Evolutionary conservation across 1,139 yeast genomes (phyloP).

Genomic region (Zygoascus hellenicus): DNA sequence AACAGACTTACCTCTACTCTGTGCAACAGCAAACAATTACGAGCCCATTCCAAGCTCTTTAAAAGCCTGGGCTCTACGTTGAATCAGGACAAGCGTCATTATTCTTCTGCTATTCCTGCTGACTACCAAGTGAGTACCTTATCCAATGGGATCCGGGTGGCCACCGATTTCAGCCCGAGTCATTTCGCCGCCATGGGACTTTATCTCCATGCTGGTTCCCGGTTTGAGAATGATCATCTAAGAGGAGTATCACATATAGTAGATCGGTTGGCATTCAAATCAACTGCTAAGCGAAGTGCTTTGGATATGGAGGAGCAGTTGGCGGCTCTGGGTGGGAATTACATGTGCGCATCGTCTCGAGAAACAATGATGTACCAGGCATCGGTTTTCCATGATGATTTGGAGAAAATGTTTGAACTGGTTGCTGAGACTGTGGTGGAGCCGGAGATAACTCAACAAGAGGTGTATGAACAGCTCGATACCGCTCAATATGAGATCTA

Average conservation of each 20-base stretch:
- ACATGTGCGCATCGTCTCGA: constrained; percentile 88
- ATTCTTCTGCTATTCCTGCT: constrained; percentile 4
- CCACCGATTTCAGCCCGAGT: constrained; percentile 82
- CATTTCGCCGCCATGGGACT: constrained; percentile 90
- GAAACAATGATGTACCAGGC: constrained; percentile 93
- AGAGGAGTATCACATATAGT: constrained; percentile 76
- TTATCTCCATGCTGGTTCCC: constrained; percentile 84
- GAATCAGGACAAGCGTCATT: too few relatives aligned
- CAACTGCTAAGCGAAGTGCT: constrained; percentile 59
- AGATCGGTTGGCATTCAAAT: constrained; percentile 81
- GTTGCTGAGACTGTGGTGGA: constrained; percentile 73
- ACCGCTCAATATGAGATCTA: constrained; percentile 78
- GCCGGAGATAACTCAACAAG: constrained; percentile 65
- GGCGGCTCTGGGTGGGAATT: constrained; percentile 85
- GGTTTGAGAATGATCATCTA: constrained; percentile 55
- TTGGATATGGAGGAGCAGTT: constrained; percentile 68
- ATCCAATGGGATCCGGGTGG: constrained; percentile 73
- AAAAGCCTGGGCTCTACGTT: too few relatives aligned
- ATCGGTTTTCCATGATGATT: constrained; percentile 81
- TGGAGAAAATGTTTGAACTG: constrained; percentile 73
- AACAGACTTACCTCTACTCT: too few relatives aligned
- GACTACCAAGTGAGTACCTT: constrained; percentile 44
- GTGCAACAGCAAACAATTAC: too few relatives aligned
- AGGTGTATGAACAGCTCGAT: constrained; percentile 64
- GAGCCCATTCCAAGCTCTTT: too few relatives aligned